Evolutionary conservation across 106 monocot genomes (phyloP).

Genomic region (Narthecium ossifragum): DNA sequence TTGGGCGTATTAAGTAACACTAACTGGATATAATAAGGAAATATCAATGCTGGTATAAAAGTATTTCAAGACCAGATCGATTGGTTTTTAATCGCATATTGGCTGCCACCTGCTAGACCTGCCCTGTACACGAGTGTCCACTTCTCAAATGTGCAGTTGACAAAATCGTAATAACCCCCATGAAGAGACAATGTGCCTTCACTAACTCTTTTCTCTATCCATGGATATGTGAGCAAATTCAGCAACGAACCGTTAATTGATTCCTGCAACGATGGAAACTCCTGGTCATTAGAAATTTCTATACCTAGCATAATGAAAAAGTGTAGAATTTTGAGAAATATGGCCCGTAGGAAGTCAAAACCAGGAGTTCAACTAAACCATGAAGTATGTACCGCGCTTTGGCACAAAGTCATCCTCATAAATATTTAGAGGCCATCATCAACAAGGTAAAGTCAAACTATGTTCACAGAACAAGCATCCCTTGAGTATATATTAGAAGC

Average conservation of each 20-base stretch:
- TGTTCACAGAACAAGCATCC: too few species aligned
- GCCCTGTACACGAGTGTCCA: constrained; percentile 76
- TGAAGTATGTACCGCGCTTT: too few species aligned
- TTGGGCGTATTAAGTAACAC: neutral
- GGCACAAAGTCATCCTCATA: too few species aligned
- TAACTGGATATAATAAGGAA: neutral
- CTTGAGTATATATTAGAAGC: too few species aligned
- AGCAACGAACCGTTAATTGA: constrained; percentile 80
- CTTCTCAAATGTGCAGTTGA: constrained; percentile 84
- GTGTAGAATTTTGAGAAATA: too few species aligned
- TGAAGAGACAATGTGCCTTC: constrained; percentile 68
- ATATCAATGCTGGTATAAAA: too few species aligned
- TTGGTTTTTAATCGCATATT: constrained; percentile 54
- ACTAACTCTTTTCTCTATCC: constrained; percentile 74
- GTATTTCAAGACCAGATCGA: constrained; percentile 45
- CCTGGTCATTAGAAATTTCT: too few species aligned
- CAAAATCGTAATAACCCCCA: constrained; percentile 94
- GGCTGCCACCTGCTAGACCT: constrained; percentile 58
- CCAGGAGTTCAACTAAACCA: too few species aligned
- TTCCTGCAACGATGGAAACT: constrained; percentile 38
- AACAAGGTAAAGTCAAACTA: too few species aligned
- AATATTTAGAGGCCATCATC: too few species aligned
- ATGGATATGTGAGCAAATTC: constrained; percentile 91
- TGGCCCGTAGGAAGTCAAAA: too few species aligned
- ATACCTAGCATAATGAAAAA: too few species aligned